phyloP scores from a whole-genome alignment of 345 rosid species.

The Gossypium herbaceum region DNA sequence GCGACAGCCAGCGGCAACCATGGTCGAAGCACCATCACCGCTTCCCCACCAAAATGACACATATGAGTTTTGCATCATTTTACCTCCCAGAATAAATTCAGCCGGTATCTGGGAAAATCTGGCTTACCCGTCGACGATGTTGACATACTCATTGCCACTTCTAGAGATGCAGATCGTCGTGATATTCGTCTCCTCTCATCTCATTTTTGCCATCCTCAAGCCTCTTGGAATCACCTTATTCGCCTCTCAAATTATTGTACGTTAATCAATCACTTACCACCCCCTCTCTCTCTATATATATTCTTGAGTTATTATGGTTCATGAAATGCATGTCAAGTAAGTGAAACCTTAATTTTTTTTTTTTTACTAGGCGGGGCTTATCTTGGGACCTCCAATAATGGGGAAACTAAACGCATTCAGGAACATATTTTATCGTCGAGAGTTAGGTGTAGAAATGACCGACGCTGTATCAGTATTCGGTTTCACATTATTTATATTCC shows the following conservation, averaged over 20 bases:
- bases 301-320: too few relatives aligned
- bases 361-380: constrained; percentile 21
- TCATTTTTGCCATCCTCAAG: constrained; percentile 14
- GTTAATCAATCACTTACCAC: neutral
- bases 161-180: constrained; percentile 27
- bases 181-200: constrained; percentile 19
- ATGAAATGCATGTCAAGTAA: too few relatives aligned
- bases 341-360: neutral
- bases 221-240: constrained; percentile 24
- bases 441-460: constrained; percentile 15
- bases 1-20: too few relatives aligned
- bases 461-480: constrained; percentile 38
- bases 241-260: constrained; percentile 34
- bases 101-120: constrained; percentile 4
- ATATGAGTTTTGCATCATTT: neutral
- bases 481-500: constrained; percentile 38
- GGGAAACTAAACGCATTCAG: neutral
- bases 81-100: constrained; percentile 1
- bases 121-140: neutral
- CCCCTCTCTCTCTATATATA: too few relatives aligned
- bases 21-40: neutral
- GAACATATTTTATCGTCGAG: neutral
- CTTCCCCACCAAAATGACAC: neutral
- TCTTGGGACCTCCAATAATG: constrained; percentile 10
- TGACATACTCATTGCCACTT: constrained; percentile 25